Conservation (phyloP, 768 basidiomycete species). For the Cystoderma amianthinum region DNA sequence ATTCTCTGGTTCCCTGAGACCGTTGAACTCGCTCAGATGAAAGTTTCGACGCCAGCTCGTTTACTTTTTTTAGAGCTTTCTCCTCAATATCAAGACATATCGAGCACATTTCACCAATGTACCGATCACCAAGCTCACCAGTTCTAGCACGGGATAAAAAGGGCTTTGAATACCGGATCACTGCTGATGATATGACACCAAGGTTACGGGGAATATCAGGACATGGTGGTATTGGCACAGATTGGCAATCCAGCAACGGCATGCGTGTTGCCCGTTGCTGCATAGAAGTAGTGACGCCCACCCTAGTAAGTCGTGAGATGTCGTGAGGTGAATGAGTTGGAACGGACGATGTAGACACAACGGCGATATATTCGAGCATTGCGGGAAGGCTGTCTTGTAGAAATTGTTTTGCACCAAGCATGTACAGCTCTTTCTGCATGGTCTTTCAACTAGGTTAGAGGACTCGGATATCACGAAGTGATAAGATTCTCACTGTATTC, state of each 20-base stretch:
- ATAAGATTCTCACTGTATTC: slow-evolving; percentile 46
- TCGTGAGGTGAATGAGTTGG: slow-evolving; percentile 25
- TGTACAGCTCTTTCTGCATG: slow-evolving; percentile 74
- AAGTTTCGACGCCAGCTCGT: slow-evolving; percentile 42
- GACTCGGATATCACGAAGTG: background rate
- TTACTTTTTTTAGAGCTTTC: slow-evolving; percentile 59
- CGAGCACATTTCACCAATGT: slow-evolving; percentile 49
- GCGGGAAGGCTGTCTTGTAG: slow-evolving; percentile 51
- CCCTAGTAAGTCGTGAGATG: slow-evolving; percentile 45
- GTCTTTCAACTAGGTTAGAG: slow-evolving; percentile 25
- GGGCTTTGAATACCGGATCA: slow-evolving; percentile 58
- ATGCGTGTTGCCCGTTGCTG: slow-evolving; percentile 51
- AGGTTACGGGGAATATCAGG: slow-evolving; percentile 76
- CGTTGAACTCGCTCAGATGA: too few species aligned
- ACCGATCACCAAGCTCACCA: slow-evolving; percentile 18
- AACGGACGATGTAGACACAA: slow-evolving; percentile 54
- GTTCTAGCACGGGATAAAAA: slow-evolving; percentile 26
- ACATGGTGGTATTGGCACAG: slow-evolving; percentile 67
- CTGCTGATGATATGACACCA: slow-evolving; percentile 66
- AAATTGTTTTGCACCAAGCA: slow-evolving; percentile 73
- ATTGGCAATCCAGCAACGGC: slow-evolving; percentile 56
- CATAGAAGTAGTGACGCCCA: slow-evolving; percentile 49
- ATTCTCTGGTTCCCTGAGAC: too few species aligned
- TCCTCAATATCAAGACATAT: slow-evolving; percentile 69
- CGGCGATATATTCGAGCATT: slow-evolving; percentile 76